phyloP scores from a whole-genome alignment of 176 grass and related monocot species.

The Aegilops umbellulata region DNA sequence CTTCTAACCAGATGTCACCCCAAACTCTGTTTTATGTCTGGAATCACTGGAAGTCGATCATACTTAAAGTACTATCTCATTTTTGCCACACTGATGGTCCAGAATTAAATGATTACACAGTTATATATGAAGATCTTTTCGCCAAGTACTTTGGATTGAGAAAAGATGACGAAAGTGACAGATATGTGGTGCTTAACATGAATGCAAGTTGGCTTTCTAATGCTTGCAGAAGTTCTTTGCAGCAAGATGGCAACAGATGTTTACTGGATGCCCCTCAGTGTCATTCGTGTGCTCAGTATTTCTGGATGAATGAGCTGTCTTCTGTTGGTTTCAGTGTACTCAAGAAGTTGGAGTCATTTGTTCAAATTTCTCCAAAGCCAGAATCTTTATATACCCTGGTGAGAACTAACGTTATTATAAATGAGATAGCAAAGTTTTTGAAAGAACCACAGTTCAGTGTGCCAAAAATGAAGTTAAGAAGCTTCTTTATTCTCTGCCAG shows the following conservation, averaged over 20 bases:
- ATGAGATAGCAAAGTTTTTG: slow-evolving; percentile 48
- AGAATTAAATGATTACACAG: slow-evolving; percentile 13
- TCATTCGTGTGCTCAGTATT: slow-evolving; percentile 40
- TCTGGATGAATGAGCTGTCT: slow-evolving; percentile 50
- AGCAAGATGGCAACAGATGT: slow-evolving; percentile 15
- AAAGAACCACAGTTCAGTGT: slow-evolving; percentile 7
- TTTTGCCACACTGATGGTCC: background rate
- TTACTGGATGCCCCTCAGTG: slow-evolving; percentile 26
- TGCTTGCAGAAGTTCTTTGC: slow-evolving; percentile 24
- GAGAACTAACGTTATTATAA: slow-evolving; percentile 21
- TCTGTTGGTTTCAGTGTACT: slow-evolving; percentile 52
- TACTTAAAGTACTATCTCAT: slow-evolving; percentile 28
- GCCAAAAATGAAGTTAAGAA: slow-evolving; percentile 10
- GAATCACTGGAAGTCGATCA: slow-evolving; percentile 46
- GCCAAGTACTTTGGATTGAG: slow-evolving; percentile 61
- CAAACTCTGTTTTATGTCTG: slow-evolving; percentile 55
- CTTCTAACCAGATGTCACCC: slow-evolving; percentile 28
- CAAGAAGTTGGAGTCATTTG: slow-evolving; percentile 47
- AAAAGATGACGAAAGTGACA: slow-evolving; percentile 9
- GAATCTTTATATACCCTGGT: slow-evolving; percentile 15
- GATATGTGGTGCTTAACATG: slow-evolving; percentile 45
- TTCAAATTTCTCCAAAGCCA: background rate
- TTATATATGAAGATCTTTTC: slow-evolving; percentile 45
- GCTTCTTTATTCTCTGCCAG: background rate
- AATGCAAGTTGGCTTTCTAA: slow-evolving; percentile 51